Evolutionary conservation across 2,329 filamentous ascomycete genomes (phyloP).

Genomic region (Epichloe sp.): DNA sequence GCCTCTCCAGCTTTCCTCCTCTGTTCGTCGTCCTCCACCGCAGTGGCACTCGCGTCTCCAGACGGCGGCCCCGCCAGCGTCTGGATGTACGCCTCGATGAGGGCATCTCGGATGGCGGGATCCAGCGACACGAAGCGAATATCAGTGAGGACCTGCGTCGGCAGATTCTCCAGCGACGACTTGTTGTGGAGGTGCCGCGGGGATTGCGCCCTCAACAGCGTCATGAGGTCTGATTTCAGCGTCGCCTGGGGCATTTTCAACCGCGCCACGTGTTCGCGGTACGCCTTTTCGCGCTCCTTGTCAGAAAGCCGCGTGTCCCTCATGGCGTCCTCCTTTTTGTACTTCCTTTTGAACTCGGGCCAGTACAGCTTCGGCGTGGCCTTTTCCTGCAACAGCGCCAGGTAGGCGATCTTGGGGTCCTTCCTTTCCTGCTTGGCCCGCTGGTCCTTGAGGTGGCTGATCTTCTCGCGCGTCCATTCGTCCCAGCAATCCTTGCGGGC

Average conservation of each 20-base stretch:
- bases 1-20: conserved; percentile 36
- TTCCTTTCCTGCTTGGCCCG: conserved; percentile 65
- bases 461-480: conserved; percentile 68
- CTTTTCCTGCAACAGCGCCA: conserved; percentile 66
- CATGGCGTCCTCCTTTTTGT: conserved; percentile 69
- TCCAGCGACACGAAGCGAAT: conserved; percentile 58
- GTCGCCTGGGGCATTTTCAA: conserved; percentile 52
- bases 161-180: conserved; percentile 45
- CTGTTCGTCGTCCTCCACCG: conserved; percentile 36
- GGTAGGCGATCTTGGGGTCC: conserved; percentile 72
- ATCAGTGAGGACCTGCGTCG: conserved; percentile 49
- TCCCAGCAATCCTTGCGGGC: conserved; percentile 71
- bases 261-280: conserved; percentile 58
- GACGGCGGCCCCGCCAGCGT: conserved; percentile 45
- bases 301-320: conserved; percentile 57
- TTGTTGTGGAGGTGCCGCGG: conserved; percentile 44
- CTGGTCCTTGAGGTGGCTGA: conserved; percentile 57
- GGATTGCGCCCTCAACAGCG: conserved; percentile 50
- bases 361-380: conserved; percentile 91
- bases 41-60: conserved; percentile 21
- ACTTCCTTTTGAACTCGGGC: conserved; percentile 92
- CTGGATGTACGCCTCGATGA: conserved; percentile 54
- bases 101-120: conserved; percentile 43
- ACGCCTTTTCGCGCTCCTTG: conserved; percentile 68
- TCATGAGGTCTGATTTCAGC: conserved; percentile 56